Base-by-base conservation (phyloP, 768 basidiomycete genomes). In the Leccinellum rugosiceps region DNA sequence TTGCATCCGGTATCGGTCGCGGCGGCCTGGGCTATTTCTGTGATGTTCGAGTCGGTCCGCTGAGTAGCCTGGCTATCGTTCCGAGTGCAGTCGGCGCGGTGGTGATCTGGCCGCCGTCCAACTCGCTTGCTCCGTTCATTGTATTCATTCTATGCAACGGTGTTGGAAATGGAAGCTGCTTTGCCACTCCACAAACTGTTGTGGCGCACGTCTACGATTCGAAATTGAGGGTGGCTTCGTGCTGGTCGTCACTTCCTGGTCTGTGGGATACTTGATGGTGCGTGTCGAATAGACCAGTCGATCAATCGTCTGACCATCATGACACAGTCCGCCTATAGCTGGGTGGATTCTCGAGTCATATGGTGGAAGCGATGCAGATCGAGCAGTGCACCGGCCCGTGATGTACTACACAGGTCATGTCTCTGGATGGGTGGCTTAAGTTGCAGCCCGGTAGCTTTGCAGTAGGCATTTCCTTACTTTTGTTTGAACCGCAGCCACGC, bases 241-340 rank as follows among this genome's bases (percentile, higher is more conserved):
- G n/a, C 73, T 75, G 72, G 58, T 72, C 30, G 63, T 70, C 35
- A 68, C 68, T 1, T 73, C 68, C 4, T 72, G 70, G 71, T 64
- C 64, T 1, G 59, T 67, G 28, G 71, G 72, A 38, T 72, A 68
- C 38, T 48, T 68, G 6, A 59, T 65, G 52, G 62, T 70, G 50
- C 55, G 63, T 55, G 14, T 23, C 21, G 1, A 41, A 19, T 15
- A 47, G 15, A 15, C 34, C 0, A 15, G 25, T 47, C 15, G 3
- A 47, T 14, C 35, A n/a, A 26, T 17, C 4, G 38, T 28, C 45
- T 46, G 14, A 31, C 31, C 11, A 31, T 31, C 31, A 7, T 31
- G 28, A 28, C 28, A 28, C 28, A 4, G 28, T 28, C 28, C 28
- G 6, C 4, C 28, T 7, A 7, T 28, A 28, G 28, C 6, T 28